Base-by-base conservation (phyloP, 768 basidiomycete species). In the Leucocoprinus sp. region DNA sequence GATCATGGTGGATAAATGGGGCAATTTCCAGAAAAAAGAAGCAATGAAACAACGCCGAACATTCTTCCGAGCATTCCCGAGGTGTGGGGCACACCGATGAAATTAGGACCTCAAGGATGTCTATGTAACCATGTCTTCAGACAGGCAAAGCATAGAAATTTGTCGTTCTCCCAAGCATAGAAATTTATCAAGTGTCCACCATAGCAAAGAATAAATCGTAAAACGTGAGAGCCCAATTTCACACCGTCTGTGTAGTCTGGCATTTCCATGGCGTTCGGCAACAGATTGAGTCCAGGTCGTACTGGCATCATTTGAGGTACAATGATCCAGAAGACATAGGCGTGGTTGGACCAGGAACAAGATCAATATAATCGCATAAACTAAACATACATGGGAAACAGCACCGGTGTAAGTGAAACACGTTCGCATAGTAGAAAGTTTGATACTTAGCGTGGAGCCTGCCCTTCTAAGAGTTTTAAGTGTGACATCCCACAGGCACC, bases 401-500 rank as follows among this genome's bases (percentile, higher is more conserved):
- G 5, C 23, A 26, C 15, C 22, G 24, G n/a, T 4, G 44, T 38
- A 15, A 23, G 36, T 15, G n/a, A 43, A 8, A 18, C 17, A 33
- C 21, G 8, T 1, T 23, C 19, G 6, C 21, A 33, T 2, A 45
- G 19, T 22, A 37, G 26, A 45, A 22, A 38, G n/a, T 33, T 9
- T 24, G 11, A 15, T 29, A 45, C 44, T 28, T 18, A 45, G 44
- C 29, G 12, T 18, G n/a, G 14, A 26, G 26, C 17, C 8, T 28
- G 31, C 44, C 55, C 60, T 50, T 82, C 76, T 34, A 86, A 57
- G 8, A 69, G 42, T 50, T 76, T 80, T 54, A 87, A 63, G 63
- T 86, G 84, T 1, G 56, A 60, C 57, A 85, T 75, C 12, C 81
- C 83, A 57, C 84, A 88, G 2, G 79, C 80, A 2, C 80, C 83